A percentile compares a stretch with the other conserved stretches of the same genome.
phyloP scores from a whole-genome alignment of 164 flowering plant genomes.

The Nelumbo lutea region DNA sequence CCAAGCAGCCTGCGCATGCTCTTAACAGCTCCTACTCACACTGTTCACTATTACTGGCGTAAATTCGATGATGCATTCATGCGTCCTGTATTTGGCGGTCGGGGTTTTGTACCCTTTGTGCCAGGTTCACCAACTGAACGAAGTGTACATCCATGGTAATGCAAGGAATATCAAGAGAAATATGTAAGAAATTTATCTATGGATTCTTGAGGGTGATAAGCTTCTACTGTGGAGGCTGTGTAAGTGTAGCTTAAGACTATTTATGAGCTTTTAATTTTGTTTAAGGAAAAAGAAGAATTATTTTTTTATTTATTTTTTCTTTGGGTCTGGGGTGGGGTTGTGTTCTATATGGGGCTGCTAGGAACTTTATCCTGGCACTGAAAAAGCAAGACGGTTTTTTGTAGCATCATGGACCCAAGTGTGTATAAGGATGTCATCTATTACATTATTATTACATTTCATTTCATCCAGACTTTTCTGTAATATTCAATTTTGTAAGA shows the following conservation, averaged over 20 bases:
- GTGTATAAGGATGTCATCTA: too few species aligned
- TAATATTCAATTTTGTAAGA: too few species aligned
- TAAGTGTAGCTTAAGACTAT: too few species aligned
- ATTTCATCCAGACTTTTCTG: too few species aligned
- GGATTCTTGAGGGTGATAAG: background rate
- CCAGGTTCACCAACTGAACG: conserved; percentile 81
- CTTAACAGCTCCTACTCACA: conserved; percentile 48
- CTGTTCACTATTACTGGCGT: conserved; percentile 85
- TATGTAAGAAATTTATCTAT: background rate
- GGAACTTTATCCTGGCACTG: background rate
- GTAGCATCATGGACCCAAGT: too few species aligned
- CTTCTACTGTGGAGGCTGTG: background rate
- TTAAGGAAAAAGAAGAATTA: too few species aligned
- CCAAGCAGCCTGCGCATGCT: conserved; percentile 69
- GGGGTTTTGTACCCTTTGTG: conserved; percentile 77
- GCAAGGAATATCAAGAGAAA: conserved; percentile 6
- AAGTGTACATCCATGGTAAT: conserved; percentile 26
- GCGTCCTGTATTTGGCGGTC: conserved; percentile 89
- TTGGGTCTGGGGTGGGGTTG: background rate
- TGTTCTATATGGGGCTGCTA: conserved; percentile 5
- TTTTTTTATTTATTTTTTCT: too few species aligned
- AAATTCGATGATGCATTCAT: conserved; percentile 80
- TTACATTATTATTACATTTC: too few species aligned
- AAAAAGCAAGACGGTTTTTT: too few species aligned
- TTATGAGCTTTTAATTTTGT: too few species aligned